Evolutionary conservation across 2,329 filamentous ascomycete species (phyloP).

Genomic region (Aspergillus luchuensis): DNA sequence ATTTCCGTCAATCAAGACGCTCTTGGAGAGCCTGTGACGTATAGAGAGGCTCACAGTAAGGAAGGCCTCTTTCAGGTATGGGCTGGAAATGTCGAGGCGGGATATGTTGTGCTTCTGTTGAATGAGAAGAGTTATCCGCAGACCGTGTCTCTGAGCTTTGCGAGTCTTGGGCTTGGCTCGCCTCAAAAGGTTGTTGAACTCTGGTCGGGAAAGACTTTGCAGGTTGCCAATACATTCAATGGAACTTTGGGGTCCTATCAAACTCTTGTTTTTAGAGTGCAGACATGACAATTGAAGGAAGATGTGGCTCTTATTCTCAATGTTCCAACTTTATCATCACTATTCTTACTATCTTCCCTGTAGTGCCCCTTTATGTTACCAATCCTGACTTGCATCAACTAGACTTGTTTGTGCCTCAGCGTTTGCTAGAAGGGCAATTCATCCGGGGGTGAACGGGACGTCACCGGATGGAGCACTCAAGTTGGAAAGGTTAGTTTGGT

Average conservation of each 20-base stretch:
- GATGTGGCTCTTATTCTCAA: no score
- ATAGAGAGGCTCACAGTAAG: neutral
- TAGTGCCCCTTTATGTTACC: no score
- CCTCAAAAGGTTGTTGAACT: neutral
- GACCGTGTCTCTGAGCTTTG: neutral
- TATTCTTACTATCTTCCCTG: no score
- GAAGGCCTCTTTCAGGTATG: conserved; percentile 4
- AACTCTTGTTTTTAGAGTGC: neutral
- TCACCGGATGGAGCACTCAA: no score
- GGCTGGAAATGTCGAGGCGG: neutral
- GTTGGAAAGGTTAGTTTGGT: no score
- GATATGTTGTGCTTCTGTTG: conserved; percentile 4
- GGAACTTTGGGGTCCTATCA: conserved; percentile 5
- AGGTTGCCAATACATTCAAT: neutral
- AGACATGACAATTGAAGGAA: neutral
- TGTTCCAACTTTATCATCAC: no score
- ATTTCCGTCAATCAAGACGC: conserved; percentile 8
- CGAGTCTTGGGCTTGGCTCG: neutral
- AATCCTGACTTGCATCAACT: no score
- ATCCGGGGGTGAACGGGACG: no score
- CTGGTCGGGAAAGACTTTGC: neutral
- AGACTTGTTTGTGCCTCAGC: no score
- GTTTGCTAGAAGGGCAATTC: no score
- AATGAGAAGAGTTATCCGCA: conserved; percentile 11
- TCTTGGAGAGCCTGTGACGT: neutral